phyloP scores from a whole-genome alignment of 2,329 filamentous ascomycete genomes.

The Cordyceps sp. region DNA sequence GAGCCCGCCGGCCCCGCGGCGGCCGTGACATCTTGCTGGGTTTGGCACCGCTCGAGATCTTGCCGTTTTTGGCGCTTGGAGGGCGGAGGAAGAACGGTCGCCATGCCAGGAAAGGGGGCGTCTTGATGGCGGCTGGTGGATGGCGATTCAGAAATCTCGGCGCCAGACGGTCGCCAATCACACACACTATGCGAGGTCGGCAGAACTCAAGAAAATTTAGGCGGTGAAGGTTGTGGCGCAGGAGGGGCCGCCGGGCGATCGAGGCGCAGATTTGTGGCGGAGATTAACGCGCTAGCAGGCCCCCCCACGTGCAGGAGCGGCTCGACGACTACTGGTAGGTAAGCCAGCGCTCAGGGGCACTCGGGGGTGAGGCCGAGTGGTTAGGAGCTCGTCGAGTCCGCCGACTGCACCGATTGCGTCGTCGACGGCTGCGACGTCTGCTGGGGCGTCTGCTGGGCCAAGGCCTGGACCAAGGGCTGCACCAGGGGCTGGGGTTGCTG shows the following conservation, averaged over 20 bases:
- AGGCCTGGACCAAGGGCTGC: no score
- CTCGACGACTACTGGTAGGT: no score
- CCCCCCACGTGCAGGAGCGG: no score
- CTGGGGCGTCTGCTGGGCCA: background rate
- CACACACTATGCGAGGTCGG: no score
- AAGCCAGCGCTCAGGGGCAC: background rate
- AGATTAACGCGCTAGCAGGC: no score
- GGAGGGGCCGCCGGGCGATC: no score
- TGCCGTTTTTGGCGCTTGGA: constrained; percentile 77
- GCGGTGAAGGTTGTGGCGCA: no score
- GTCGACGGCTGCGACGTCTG: background rate
- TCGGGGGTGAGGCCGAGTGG: background rate
- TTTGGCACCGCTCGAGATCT: constrained; percentile 49
- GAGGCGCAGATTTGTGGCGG: no score
- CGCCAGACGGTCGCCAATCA: no score
- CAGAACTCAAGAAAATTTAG: no score
- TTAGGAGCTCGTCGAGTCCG: background rate
- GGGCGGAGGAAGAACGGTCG: constrained; percentile 67
- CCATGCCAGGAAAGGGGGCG: constrained; percentile 33
- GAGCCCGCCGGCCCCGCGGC: constrained; percentile 56
- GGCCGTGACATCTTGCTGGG: constrained; percentile 59
- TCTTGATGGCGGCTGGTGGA: background rate
- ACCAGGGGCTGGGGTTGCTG: no score
- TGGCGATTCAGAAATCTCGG: background rate
- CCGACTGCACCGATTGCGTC: background rate